Conservation (phyloP, 2,329 filamentous ascomycete species). For the Fusarium xylarioides region DNA sequence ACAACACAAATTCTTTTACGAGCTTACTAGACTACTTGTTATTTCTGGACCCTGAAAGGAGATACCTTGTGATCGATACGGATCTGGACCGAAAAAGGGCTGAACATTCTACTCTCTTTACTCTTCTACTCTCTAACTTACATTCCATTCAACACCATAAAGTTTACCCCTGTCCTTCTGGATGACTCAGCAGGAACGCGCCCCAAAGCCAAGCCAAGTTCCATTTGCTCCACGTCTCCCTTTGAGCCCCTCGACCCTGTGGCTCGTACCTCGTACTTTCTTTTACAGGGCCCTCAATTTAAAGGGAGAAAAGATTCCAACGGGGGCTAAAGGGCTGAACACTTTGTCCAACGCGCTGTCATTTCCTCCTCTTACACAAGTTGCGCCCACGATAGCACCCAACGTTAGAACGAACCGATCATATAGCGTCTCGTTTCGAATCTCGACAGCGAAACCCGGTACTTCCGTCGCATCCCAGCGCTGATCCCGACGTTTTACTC, state of each 20-base stretch:
- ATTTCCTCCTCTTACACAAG: slow-evolving; percentile 2
- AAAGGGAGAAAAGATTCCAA: slow-evolving; percentile 34
- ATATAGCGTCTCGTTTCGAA: slow-evolving; percentile 5
- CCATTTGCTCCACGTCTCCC: slow-evolving; percentile 34
- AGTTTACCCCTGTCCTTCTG: neutral
- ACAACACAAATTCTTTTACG: slow-evolving; percentile 16
- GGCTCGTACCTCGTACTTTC: slow-evolving; percentile 6
- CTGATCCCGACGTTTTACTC: slow-evolving; percentile 14
- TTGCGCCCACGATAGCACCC: neutral
- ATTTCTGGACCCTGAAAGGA: slow-evolving; percentile 11
- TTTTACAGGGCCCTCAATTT: slow-evolving; percentile 6
- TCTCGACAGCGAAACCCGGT: slow-evolving; percentile 12
- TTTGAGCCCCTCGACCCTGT: slow-evolving; percentile 34
- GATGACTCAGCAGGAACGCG: slow-evolving; percentile 29
- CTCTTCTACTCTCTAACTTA: neutral
- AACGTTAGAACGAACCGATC: neutral
- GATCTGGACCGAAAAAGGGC: slow-evolving; percentile 10
- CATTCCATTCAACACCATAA: neutral
- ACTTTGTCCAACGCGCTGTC: neutral
- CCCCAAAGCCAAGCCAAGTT: neutral
- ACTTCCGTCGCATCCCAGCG: slow-evolving; percentile 23
- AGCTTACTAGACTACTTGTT: slow-evolving; percentile 1
- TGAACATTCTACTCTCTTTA: neutral
- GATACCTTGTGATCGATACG: slow-evolving; percentile 5
- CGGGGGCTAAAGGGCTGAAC: neutral